Percentiles rank a stretch among this genome's conserved stretches.
These are phyloP conservation scores for Penicillium psychrosexuale DNA, from an alignment of 2,329 filamentous ascomycete species.

Conservation along the genomic window DNA sequence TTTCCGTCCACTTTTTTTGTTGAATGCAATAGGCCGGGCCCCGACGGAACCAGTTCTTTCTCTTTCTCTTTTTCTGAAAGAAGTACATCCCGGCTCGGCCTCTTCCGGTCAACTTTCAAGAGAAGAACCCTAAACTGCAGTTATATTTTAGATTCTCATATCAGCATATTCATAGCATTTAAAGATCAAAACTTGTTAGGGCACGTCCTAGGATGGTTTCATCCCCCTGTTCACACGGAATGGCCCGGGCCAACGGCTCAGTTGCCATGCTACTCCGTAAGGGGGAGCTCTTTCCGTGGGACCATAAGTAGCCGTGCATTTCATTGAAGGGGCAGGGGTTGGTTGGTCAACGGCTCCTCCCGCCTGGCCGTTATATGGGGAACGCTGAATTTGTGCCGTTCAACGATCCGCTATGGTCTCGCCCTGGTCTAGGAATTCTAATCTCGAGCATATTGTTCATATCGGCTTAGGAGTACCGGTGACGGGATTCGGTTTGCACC, in stretches of 20 bases:
- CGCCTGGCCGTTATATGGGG: slow-evolving; percentile 20
- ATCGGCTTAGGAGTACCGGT: neutral
- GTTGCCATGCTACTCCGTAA: neutral
- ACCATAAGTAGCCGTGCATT: slow-evolving; percentile 2
- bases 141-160: neutral
- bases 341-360: slow-evolving; percentile 15
- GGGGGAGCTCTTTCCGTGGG: neutral
- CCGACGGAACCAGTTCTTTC: neutral
- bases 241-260: slow-evolving; percentile 5
- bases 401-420: slow-evolving; percentile 18
- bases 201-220: neutral
- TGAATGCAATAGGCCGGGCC: neutral
- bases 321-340: slow-evolving; percentile 2
- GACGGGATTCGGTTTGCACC: neutral
- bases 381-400: neutral
- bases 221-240: slow-evolving; percentile 5
- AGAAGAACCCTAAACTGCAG: neutral
- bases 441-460: neutral
- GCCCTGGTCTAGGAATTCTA: neutral
- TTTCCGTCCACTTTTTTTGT: neutral
- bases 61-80: too few species aligned
- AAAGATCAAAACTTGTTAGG: neutral
- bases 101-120: neutral
- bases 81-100: neutral
- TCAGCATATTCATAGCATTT: neutral